These are phyloP conservation scores for Debaryomyces subglobosus DNA, from an alignment of 1,139 yeast species.

Conservation along the genomic window DNA sequence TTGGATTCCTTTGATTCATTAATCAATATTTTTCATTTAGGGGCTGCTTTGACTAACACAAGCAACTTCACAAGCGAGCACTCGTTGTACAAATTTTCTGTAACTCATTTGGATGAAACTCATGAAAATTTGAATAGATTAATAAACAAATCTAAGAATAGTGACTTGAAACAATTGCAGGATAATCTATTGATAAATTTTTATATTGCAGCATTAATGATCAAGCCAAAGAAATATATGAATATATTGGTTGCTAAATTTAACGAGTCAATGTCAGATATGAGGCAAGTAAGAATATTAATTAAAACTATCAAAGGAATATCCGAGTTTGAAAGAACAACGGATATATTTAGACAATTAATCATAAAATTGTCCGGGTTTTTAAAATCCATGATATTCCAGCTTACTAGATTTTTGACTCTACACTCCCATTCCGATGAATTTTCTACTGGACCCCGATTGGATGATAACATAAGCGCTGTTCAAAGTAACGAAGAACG, in stretches of 20 bases:
- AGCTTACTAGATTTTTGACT: constrained; percentile 32
- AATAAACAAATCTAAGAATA: constrained; percentile 23
- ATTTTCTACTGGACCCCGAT: neutral
- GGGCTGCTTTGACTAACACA: constrained; percentile 16
- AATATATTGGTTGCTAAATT: constrained; percentile 28
- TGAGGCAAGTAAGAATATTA: constrained; percentile 33
- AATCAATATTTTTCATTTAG: constrained; percentile 46
- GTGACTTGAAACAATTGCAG: constrained; percentile 21
- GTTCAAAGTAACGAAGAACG: neutral
- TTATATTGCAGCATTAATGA: constrained; percentile 40
- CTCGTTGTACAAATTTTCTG: constrained; percentile 48
- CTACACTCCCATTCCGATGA: constrained; percentile 21
- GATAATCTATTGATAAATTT: constrained; percentile 39
- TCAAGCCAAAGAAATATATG: constrained; percentile 40
- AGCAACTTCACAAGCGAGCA: constrained; percentile 34
- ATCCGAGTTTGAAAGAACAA: constrained; percentile 33
- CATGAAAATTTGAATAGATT: constrained; percentile 29
- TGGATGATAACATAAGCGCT: neutral
- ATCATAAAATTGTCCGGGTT: constrained; percentile 26
- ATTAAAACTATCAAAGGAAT: constrained; percentile 44
- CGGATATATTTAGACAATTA: constrained; percentile 24
- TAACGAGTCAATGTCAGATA: constrained; percentile 28
- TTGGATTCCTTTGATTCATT: constrained; percentile 49
- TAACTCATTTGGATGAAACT: constrained; percentile 40
- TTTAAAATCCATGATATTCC: constrained; percentile 34